Base-by-base conservation (phyloP, 177 flowering plant genomes). In the Vitis hybrid region DNA sequence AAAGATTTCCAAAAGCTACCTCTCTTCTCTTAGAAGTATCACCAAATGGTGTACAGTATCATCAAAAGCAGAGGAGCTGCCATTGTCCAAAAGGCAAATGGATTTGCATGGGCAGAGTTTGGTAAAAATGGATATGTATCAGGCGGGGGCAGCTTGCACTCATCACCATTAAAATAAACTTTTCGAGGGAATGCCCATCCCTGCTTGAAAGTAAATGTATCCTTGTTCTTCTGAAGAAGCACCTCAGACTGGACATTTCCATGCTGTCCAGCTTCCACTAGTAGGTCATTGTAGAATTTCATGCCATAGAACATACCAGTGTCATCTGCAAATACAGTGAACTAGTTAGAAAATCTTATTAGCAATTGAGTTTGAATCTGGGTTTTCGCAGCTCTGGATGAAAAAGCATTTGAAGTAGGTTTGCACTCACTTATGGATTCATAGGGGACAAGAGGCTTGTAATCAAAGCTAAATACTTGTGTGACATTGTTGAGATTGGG, bases 161-260 rank as follows among this genome's bases (percentile, higher is more conserved):
- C 97, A 19, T 92, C 92, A 1, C 97, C 97, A 77, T 92, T 91
- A 74, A 92, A 92, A 81, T 90, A 91, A 17, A 92, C 87, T 78
- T 82, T 89, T 55, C 94, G 69, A 4, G 97, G 97, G 73, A 91
- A 88, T 47, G 90, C 97, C 98, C 93, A 93, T 59, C 97, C 95
- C 59, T 90, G 92, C 74, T 86, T 88, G 70, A 92, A 60, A 6
- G 89, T 81, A 73, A 89, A 91, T 12, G 86, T 89, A 31, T 87
- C 64, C 70, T 70, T 62, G 77, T 86, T 81, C 79, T 92, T 91
- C 75, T 76, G 83, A 59, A 92, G 83, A 52, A 92, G 94, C 57
- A 91, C 74, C 79, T 91, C 97, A 3, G 96, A 89, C 66, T 91
- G 97, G 13, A 90, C 86, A 62, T 90, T 90, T 28, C 97, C 97